Percentiles rank a stretch among this genome's conserved stretches.
Conservation (phyloP, 2,329 filamentous ascomycete genomes). For the Ophiosphaerella herpotricha region DNA sequence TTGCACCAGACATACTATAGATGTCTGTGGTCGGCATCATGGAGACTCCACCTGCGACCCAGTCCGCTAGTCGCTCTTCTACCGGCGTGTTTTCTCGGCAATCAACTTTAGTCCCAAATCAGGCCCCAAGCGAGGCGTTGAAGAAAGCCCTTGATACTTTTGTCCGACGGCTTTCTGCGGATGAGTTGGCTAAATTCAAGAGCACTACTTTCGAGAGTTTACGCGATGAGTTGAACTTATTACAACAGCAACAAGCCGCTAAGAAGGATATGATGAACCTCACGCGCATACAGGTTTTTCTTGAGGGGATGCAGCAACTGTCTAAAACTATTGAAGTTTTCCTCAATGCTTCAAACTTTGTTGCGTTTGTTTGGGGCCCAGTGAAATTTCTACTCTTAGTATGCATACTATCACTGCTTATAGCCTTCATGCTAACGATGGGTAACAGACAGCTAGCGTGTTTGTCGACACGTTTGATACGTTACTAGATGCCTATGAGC, state of each 20-base stretch:
- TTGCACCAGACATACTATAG: background rate
- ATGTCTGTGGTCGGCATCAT: background rate
- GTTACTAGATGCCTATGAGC: constrained; percentile 46
- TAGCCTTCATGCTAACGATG: constrained; percentile 1
- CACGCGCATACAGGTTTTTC: constrained; percentile 13
- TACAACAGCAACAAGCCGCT: constrained; percentile 10
- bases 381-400: constrained; percentile 46
- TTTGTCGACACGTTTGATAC: constrained; percentile 43
- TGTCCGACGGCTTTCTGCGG: constrained; percentile 12
- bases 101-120: constrained; percentile 8
- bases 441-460: constrained; percentile 32
- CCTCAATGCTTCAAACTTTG: constrained; percentile 33
- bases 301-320: constrained; percentile 46
- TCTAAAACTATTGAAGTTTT: constrained; percentile 45
- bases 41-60: constrained; percentile 1
- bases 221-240: constrained; percentile 10
- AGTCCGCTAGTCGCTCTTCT: constrained; percentile 14
- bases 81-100: constrained; percentile 18
- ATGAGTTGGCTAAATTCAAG: constrained; percentile 18
- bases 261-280: constrained; percentile 6
- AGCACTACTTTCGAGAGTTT: constrained; percentile 20
- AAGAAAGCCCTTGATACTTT: constrained; percentile 17
- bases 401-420: background rate
- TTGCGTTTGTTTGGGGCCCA: constrained; percentile 45
- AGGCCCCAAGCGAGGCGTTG: constrained; percentile 9